Evolutionary conservation across 2,329 filamentous ascomycete genomes (phyloP).

Genomic region (Penicillium vulpinum): DNA sequence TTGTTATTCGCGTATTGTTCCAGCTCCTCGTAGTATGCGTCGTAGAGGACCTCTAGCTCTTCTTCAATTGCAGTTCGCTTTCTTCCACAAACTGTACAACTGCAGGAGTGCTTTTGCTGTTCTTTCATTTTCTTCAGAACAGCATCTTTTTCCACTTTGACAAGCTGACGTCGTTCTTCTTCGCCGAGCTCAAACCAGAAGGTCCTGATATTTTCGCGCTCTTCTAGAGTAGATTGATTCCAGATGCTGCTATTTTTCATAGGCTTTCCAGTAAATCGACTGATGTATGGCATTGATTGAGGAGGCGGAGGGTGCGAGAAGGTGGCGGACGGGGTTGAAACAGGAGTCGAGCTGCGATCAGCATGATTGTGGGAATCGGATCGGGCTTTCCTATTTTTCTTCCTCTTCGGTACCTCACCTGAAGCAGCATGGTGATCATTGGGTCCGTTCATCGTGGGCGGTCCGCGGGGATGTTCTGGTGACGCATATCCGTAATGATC

Average conservation of each 20-base stretch:
- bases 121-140: conserved; percentile 99
- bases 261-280: conserved; percentile 47
- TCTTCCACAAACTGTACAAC: conserved; percentile 92
- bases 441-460: conserved; percentile 20
- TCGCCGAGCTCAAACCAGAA: conserved; percentile 96
- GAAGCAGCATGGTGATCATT: conserved; percentile 23
- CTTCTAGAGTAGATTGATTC: conserved; percentile 92
- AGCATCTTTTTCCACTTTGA: conserved; percentile 98
- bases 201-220: conserved; percentile 95
- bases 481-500: conserved; percentile 56
- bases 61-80: conserved; percentile 98
- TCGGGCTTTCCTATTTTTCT: conserved; percentile 42
- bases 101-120: conserved; percentile 98
- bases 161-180: conserved; percentile 88
- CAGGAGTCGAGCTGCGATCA: conserved; percentile 42
- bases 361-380: conserved; percentile 37
- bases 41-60: conserved; percentile 94
- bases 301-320: conserved; percentile 44
- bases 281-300: conserved; percentile 44
- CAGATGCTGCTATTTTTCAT: conserved; percentile 82
- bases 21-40: conserved; percentile 96
- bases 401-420: conserved; percentile 43
- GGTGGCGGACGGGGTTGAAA: conserved; percentile 47
- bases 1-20: conserved; percentile 93
- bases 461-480: conserved; percentile 18